A percentile compares a stretch with the other conserved stretches of the same genome.
Conservation (phyloP, 441 rosid genomes). For the Daphne laureola region DNA sequence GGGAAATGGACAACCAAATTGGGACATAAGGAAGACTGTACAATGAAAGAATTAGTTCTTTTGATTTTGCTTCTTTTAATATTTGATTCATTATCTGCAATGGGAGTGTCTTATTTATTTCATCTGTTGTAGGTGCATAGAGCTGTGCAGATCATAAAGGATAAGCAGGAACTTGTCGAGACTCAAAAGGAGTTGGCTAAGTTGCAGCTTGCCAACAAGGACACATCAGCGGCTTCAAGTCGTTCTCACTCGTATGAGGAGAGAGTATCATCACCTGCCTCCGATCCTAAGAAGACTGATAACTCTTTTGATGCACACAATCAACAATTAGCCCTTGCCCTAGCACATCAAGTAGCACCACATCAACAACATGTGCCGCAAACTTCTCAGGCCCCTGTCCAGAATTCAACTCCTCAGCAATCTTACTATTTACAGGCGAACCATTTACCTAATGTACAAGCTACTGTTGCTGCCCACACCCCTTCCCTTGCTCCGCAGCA, state of each 20-base stretch:
- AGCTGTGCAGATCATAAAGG: constrained; percentile 83
- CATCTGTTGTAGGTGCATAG: constrained; percentile 57
- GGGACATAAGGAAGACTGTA: too few relatives aligned
- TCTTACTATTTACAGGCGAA: constrained; percentile 50
- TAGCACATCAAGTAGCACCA: constrained; percentile 60
- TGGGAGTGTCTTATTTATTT: constrained; percentile 8
- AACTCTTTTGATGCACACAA: constrained; percentile 41
- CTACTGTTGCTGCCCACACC: constrained; percentile 17
- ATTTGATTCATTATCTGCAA: background rate
- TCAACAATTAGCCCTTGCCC: constrained; percentile 75
- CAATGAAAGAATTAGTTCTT: too few relatives aligned
- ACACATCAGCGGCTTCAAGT: constrained; percentile 42
- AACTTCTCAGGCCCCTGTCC: constrained; percentile 35
- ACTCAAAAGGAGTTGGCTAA: constrained; percentile 81
- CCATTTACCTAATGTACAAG: constrained; percentile 32
- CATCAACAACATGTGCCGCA: constrained; percentile 45
- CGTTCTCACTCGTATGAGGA: constrained; percentile 65
- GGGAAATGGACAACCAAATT: too few relatives aligned
- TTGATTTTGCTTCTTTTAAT: background rate
- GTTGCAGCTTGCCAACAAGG: constrained; percentile 76
- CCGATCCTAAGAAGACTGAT: constrained; percentile 45
- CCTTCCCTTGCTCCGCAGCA: constrained; percentile 30
- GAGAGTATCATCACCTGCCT: constrained; percentile 39
- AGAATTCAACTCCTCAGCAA: constrained; percentile 41
- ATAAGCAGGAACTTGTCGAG: constrained; percentile 85